Conservation (phyloP, 306 rosid species). For the Corylus americana region DNA sequence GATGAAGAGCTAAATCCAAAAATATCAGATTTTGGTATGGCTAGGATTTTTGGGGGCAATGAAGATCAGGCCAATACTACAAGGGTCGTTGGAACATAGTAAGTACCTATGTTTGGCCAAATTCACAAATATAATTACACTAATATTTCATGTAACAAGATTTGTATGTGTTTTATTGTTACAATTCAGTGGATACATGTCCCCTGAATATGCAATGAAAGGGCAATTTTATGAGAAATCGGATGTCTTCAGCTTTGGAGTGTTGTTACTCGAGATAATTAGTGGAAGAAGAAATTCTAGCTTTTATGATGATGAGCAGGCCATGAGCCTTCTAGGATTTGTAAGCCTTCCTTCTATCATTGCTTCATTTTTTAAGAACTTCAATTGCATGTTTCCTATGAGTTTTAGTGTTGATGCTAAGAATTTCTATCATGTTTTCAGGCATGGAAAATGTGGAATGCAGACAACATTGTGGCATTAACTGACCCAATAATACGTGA, state of each 20-base stretch:
- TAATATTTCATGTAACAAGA: no score
- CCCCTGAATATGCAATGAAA: neutral
- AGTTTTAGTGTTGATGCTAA: neutral
- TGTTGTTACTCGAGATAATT: slow-evolving; percentile 15
- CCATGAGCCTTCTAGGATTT: slow-evolving; percentile 23
- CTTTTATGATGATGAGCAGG: neutral
- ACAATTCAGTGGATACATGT: neutral
- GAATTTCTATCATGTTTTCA: neutral
- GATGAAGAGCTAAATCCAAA: slow-evolving; percentile 4
- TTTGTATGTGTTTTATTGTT: no score
- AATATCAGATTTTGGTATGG: no score
- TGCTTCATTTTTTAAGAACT: neutral
- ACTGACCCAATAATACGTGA: neutral
- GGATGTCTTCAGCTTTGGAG: slow-evolving; percentile 14
- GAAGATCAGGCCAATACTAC: no score
- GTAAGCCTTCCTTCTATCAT: slow-evolving; percentile 9
- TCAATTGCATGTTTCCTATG: neutral
- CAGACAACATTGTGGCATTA: neutral
- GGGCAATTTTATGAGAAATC: neutral
- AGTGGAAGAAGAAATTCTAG: slow-evolving; percentile 10
- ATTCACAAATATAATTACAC: no score
- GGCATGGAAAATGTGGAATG: neutral
- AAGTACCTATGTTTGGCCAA: no score
- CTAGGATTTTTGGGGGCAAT: no score
- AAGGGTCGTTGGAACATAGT: no score